These are phyloP conservation scores for Suillus spraguei DNA, from an alignment of 768 basidiomycete species.

Conservation along the genomic window DNA sequence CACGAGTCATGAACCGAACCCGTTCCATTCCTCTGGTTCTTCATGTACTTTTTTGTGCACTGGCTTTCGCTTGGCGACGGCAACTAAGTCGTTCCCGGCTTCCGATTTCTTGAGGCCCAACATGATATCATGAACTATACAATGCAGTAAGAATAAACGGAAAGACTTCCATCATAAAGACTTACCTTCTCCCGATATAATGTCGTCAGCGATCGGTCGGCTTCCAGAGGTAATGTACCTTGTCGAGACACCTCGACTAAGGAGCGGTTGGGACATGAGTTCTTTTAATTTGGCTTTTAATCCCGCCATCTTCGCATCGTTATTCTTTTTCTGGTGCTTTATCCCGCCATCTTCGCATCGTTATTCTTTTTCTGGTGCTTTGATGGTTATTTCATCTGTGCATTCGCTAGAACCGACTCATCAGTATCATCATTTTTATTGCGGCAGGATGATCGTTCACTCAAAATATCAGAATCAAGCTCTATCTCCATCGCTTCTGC, in stretches of 20 bases:
- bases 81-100: conserved; percentile 57
- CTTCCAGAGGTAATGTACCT: conserved; percentile 91
- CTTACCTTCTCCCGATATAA: conserved; percentile 74
- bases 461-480: conserved; percentile 79
- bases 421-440: background rate
- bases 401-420: conserved; percentile 41
- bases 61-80: conserved; percentile 40
- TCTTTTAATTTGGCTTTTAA: conserved; percentile 74
- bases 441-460: conserved; percentile 33
- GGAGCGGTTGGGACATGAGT: conserved; percentile 75
- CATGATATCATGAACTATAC: conserved; percentile 66
- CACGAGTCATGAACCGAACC: conserved; percentile 30
- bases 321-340: conserved; percentile 51
- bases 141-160: conserved; percentile 13
- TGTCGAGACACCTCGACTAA: conserved; percentile 80
- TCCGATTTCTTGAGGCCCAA: conserved; percentile 64
- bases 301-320: conserved; percentile 49
- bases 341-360: no score
- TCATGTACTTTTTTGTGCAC: conserved; percentile 24
- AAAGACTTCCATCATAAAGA: conserved; percentile 12
- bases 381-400: conserved; percentile 51
- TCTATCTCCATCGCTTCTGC: conserved; percentile 94
- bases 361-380: no score
- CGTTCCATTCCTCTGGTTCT: conserved; percentile 43
- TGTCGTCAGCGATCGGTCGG: conserved; percentile 76